These are phyloP conservation scores for Crinitomyces ghanaensis DNA, from an alignment of 805 yeast species.

Conservation along the genomic window DNA sequence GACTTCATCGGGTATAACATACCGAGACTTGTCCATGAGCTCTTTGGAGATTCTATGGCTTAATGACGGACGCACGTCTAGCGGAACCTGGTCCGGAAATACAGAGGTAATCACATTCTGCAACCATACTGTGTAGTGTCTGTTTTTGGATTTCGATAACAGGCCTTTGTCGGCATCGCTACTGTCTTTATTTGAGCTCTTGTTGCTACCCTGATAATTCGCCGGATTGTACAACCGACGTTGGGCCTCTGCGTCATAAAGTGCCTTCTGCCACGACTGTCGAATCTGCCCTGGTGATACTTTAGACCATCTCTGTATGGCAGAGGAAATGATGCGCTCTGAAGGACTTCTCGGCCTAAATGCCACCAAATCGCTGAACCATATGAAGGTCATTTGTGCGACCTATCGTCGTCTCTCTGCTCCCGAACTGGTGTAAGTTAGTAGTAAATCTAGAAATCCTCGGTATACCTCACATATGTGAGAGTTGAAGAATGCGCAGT, in stretches of 20 bases:
- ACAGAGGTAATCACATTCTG: too few species aligned
- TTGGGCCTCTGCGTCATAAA: background rate
- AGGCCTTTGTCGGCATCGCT: background rate
- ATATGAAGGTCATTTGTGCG: conserved; percentile 7
- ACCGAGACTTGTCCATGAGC: too few species aligned
- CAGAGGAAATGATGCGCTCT: too few species aligned
- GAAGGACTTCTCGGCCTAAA: conserved; percentile 4
- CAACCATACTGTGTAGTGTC: background rate
- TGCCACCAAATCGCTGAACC: conserved; percentile 10
- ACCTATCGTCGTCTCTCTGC: background rate
- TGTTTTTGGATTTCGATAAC: background rate
- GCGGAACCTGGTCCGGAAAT: conserved; percentile 1
- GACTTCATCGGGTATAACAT: conserved; percentile 11
- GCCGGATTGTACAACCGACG: background rate
- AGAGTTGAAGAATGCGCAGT: too few species aligned
- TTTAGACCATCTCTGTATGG: background rate
- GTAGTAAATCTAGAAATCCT: background rate
- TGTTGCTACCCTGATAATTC: background rate
- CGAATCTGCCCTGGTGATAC: background rate
- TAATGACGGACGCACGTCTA: conserved; percentile 2
- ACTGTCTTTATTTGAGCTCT: conserved; percentile 3
- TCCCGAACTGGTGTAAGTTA: background rate
- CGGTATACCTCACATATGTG: too few species aligned
- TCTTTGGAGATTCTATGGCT: conserved; percentile 9
- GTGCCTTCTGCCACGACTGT: background rate